Base-by-base conservation (phyloP, 805 yeast species). In the Saturnispora sanitii region DNA sequence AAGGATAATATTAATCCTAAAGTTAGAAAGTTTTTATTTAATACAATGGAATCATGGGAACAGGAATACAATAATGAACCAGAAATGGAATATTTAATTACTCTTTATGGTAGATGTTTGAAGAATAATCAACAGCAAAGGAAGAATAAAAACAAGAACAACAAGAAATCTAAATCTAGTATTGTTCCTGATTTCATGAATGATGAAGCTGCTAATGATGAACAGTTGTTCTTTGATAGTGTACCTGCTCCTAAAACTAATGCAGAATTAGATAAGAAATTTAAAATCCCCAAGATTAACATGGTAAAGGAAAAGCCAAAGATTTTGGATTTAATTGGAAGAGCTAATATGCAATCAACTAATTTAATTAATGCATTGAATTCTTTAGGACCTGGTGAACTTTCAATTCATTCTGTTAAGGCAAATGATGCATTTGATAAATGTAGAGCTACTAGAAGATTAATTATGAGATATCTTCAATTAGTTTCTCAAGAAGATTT, bases 401-500 rank as follows among this genome's bases (percentile, higher is more conserved):
- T 72, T 7, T 77, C 95, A 1, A 66, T 77, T 38, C 87, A 84
- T 40, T 77, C 82, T 48, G 61, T 65, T 17, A 68, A 68, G 37
- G 77, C 82, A 9, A 70, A 76, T n/a, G 65, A 65, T 21, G 73
- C 75, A 41, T 90, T 90, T 55, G 81, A 84, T 44, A 70, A 77
- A 57, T 82, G 94, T 51, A 73, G 90, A 45, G 64, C 71, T 6
- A 71, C 82, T 39, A 75, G 98, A 57, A 71, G 95, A 45, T 79
- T 77, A 51, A 76, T 92, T 13, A 66, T 92, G 48, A 66, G 86
- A 46, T 87, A 87, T 56, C 68, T 92, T 49, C 97, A 92, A 61
- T 68, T 75, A 38, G 85, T 87, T 31, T 82, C 84, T 33, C 78
- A 77, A 44, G 96, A 88, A 47, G 95, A 85, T 53, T 82, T 77